These are phyloP conservation scores for Phialocephala subalpina DNA, from an alignment of 2,329 filamentous ascomycete species.

Conservation along the genomic window DNA sequence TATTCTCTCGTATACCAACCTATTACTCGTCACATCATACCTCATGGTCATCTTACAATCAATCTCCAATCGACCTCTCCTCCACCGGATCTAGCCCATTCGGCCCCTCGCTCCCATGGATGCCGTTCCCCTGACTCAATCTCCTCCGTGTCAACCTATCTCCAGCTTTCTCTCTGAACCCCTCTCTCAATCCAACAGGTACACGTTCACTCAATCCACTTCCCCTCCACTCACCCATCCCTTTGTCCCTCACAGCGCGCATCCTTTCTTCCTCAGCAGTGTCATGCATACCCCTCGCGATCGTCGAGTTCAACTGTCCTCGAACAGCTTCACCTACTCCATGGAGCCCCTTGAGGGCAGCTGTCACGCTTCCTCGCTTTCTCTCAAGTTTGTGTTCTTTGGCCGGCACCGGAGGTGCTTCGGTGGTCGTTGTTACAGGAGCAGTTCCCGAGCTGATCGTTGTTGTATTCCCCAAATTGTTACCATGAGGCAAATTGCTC, in stretches of 20 bases:
- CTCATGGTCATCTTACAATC: slow-evolving; percentile 5
- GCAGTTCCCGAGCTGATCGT: background rate
- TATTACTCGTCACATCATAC: slow-evolving; percentile 3
- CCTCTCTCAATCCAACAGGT: slow-evolving; percentile 27
- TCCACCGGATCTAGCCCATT: slow-evolving; percentile 31
- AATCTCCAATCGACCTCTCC: slow-evolving; percentile 19
- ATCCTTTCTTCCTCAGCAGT: slow-evolving; percentile 35
- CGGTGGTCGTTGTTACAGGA: background rate
- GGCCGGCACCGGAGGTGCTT: background rate
- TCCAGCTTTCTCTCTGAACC: slow-evolving; percentile 35
- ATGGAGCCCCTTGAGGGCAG: slow-evolving; percentile 33
- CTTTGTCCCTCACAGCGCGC: slow-evolving; percentile 33
- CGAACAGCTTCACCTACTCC: slow-evolving; percentile 37
- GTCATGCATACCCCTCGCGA: slow-evolving; percentile 34
- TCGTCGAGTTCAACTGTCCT: slow-evolving; percentile 33
- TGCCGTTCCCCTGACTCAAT: slow-evolving; percentile 29
- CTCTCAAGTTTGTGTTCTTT: slow-evolving; percentile 10
- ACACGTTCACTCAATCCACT: slow-evolving; percentile 31
- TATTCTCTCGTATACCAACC: slow-evolving; percentile 2
- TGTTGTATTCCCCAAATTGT: background rate
- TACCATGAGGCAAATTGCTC: background rate
- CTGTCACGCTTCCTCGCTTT: slow-evolving; percentile 17
- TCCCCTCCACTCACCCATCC: slow-evolving; percentile 33
- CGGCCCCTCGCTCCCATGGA: slow-evolving; percentile 37
- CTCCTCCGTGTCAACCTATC: slow-evolving; percentile 26